phyloP scores from a whole-genome alignment of 768 basidiomycete species.

The Amanita rubescens region DNA sequence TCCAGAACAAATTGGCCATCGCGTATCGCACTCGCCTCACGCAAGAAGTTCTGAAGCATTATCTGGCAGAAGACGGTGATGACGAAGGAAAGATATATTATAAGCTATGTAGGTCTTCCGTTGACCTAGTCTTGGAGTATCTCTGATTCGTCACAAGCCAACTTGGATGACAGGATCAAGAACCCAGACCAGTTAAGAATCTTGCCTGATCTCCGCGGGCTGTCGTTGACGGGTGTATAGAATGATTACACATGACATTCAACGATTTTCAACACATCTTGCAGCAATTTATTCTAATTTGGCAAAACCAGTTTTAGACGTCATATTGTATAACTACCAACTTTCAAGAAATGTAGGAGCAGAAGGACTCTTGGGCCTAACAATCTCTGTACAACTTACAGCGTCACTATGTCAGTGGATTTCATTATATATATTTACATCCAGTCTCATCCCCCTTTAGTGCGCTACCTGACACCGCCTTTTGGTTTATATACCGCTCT shows the following conservation, averaged over 20 bases:
- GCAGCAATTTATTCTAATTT: slow-evolving; percentile 93
- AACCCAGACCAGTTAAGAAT: slow-evolving; percentile 80
- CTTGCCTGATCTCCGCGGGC: not conserved
- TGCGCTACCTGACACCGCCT: slow-evolving; percentile 82
- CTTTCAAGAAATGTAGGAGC: slow-evolving; percentile 91
- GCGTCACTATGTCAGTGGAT: slow-evolving; percentile 65
- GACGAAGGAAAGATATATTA: slow-evolving; percentile 86
- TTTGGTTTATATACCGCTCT: slow-evolving; percentile 88
- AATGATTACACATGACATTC: slow-evolving; percentile 95
- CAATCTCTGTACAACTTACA: slow-evolving; percentile 76
- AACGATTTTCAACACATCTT: slow-evolving; percentile 83
- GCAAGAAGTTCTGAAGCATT: slow-evolving; percentile 70
- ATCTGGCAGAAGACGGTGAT: slow-evolving; percentile 69
- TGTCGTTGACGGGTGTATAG: slow-evolving; percentile 28
- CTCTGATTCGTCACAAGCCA: slow-evolving; percentile 43
- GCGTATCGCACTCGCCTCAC: slow-evolving; percentile 87
- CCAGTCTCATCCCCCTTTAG: slow-evolving; percentile 30
- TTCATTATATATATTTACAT: not conserved
- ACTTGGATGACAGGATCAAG: slow-evolving; percentile 92
- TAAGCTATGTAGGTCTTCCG: slow-evolving; percentile 60
- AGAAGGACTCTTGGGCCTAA: slow-evolving; percentile 80
- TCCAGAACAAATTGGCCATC: slow-evolving; percentile 89
- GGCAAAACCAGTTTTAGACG: slow-evolving; percentile 89
- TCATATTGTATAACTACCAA: slow-evolving; percentile 94
- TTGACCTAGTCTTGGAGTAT: not conserved